Base-by-base conservation (phyloP, 2,329 filamentous ascomycete species). In the Stagonosporopsis rhizophila region DNA sequence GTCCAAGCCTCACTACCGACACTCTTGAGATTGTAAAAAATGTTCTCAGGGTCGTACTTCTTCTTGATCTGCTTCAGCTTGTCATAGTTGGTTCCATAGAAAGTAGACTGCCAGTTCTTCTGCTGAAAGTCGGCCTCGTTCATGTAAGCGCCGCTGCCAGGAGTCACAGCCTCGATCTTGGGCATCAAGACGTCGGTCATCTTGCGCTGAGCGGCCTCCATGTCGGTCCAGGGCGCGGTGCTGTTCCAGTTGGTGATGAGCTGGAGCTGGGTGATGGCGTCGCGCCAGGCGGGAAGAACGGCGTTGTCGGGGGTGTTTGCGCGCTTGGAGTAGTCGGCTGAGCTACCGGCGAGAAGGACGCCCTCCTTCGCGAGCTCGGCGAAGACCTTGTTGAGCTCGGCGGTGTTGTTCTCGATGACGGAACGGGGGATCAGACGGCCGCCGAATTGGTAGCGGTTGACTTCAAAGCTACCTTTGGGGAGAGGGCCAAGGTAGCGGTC, bases 61-160 rank as follows among this genome's bases (percentile, higher is more conserved):
- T 58, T 53, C 62, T 68, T 68, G 44, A 68, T 69, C n/a, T 50
- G 48, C n/a, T 56, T 52, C 5, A 73, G 61, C 46, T 66, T 65
- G 12, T 46, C 55, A 96, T 81, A 6, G 88, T 87, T 0, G 92
- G 90, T 79, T 17, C 65, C 63, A 15, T 64, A 74, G 37, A 71
- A 73, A 12, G 56, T 58, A 14, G 39, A 30, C 47, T 69, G 48
- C 66, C 66, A 74, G 44, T 67, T 63, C 6, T 56, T 52, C 42
- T 69, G 59, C 14, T 60, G 55, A 49, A 67, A 66, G 44, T 72
- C 65, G 4, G 67, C 69, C 47, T 74, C 71, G 47, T 69, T 74
- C 38, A 73, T 52, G 44, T 74, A 74, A 2, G 68, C 52, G 3
- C 66, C 71, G 27, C 61, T 64, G n/a, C 56, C 64, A 3, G 60